Base-by-base conservation (phyloP, 179 eudicot genomes). In the Spergularia azorica region DNA sequence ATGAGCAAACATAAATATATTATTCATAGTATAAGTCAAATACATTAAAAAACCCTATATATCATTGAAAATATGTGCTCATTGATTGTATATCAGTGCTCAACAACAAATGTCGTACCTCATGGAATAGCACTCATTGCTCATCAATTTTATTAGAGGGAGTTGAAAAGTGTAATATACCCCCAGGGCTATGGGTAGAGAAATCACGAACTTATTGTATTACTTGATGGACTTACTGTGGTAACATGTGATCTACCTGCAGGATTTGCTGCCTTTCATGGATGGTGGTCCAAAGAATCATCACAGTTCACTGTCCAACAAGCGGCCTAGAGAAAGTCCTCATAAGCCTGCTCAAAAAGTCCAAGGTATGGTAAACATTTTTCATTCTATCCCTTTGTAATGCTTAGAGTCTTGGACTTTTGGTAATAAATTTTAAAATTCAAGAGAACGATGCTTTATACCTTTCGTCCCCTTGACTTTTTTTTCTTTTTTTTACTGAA, bases 221-320 rank as follows among this genome's bases (percentile, higher is more conserved):
- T 46, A 67, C 20, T 67, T 18, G 56, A 36, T 11, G 5, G 15
- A 12, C 9, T 26, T 63, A 4, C 11, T 32, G 46, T 63, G 21
- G 62, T 63, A 63, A 38, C 12, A 63, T 63, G 18, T 12, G 67
- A 6, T 63, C 48, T 75, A 65, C 46, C 16, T 87, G 58, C 82
- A 96, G 99, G 98, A 96, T 87, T 85, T 96, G 3, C 72, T 94
- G 71, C 90, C 87, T 51, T 96, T 87, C 86, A 87, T 94, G 97
- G 99, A 96, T 61, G 81, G 85, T 69, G 92, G 94, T 77, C 99
- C 99, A 70, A 85, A 83, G 58, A 88, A 88, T 78, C 90, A 90
- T 85, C 86, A 85, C 68, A 77, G 76, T 79, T 87, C 84, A 64
- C 76, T 87, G 65, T 89, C 98, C 68, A 97, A 94, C 81, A 96